Percentiles rank a stretch among this genome's conserved stretches.
Evolutionary conservation across 495 filamentous ascomycete species (phyloP).

Genomic region (Penicillium parvum): DNA sequence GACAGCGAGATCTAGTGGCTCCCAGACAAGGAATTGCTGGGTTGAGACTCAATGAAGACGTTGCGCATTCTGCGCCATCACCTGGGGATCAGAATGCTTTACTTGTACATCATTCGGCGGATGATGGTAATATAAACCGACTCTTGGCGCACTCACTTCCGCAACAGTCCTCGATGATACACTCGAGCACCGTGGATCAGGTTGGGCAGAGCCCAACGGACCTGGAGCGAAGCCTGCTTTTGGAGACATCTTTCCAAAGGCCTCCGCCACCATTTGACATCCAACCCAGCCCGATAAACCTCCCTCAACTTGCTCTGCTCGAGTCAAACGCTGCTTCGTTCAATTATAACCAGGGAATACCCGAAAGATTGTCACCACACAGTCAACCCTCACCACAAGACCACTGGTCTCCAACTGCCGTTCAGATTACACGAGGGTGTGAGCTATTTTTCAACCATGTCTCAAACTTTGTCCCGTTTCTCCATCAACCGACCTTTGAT

Average conservation of each 20-base stretch:
- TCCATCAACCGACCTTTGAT: constrained; percentile 32
- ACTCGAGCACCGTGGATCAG: constrained; percentile 6
- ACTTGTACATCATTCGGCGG: background rate
- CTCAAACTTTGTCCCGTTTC: constrained; percentile 30
- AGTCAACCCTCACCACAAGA: constrained; percentile 16
- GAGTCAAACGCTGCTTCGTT: constrained; percentile 1
- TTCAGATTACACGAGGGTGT: constrained; percentile 25
- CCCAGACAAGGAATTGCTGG: constrained; percentile 1
- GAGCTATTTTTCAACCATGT: constrained; percentile 29
- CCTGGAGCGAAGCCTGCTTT: constrained; percentile 17
- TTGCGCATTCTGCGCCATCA: background rate
- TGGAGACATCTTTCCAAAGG: constrained; percentile 13
- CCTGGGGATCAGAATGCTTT: background rate
- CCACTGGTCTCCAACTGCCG: constrained; percentile 21
- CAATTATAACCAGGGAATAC: background rate
- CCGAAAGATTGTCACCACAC: constrained; percentile 10
- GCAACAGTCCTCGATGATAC: background rate
- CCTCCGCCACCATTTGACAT: constrained; percentile 4
- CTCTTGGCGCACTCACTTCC: background rate
- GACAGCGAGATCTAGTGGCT: constrained; percentile 4
- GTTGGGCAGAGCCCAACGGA: constrained; percentile 6
- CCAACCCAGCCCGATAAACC: background rate
- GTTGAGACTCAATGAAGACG: background rate
- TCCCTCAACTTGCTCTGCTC: background rate
- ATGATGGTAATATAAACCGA: background rate